Evolutionary conservation across 2,329 filamentous ascomycete species (phyloP), one percentile per base, ranked within the genome.

Genomic region (Fusarium penzigii): DNA sequence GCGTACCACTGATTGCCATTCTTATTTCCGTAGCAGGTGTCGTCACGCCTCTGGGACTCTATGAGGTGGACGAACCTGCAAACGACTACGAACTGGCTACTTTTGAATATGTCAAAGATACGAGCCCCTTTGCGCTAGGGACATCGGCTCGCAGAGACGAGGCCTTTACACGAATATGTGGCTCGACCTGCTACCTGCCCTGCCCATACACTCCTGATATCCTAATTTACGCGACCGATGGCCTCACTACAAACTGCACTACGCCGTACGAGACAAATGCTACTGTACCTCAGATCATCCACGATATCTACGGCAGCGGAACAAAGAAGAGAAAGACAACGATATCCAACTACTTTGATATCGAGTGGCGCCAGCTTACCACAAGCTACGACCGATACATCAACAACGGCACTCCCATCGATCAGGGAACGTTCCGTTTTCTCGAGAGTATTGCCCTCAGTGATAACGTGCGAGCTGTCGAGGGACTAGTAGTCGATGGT

Each of bases 31-130:
- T 78, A 13, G 69, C 77, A 2, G 71, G 74, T n/a, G 66, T 79
- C 6, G 63, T 78, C 3, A 78, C 76, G 0, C 77, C 77, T 0
- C 62, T 79, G 5, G 77, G 77, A 2, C 63, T 80, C 0, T 74
- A 74, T 43, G 71, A 78, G n/a, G 59, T 65, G 5, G 51, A 63
- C 2, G 52, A 58, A 10, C 40, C 38, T 13, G 49, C 43, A 39
- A 45, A 16, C 8, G 46, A 56, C 5, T 40, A 32, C 8, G 41
- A 16, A 2, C 17, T 34, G 16, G 44, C 38, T 17, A 38, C 48
- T 4, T 78, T 79, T 51, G 29, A 63, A 17, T 78, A 78, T 48
- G 51, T 69, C 5, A 44, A 53, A 10, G 76, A 78, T 44, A 46
- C 49, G 0, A 70, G 72, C 6, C 59, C 72, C 0, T 73, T 76